Conservation (phyloP, 2,329 filamentous ascomycete genomes). For the Trichothecium roseum region DNA sequence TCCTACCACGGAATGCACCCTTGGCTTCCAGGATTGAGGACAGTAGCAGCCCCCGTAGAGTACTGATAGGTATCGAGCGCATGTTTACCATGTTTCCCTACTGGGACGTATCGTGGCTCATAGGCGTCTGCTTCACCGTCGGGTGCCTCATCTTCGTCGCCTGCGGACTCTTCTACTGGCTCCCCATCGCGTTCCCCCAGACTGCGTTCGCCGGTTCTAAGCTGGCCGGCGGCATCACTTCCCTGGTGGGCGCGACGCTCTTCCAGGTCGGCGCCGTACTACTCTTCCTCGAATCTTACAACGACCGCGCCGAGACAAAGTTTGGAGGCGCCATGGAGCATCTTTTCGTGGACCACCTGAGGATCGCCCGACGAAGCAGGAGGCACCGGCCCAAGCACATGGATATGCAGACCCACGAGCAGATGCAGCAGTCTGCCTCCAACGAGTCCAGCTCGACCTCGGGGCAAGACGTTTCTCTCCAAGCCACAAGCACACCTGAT, state of each 20-base stretch:
- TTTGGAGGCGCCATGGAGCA: constrained; percentile 49
- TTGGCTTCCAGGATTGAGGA: background rate
- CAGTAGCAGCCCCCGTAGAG: background rate
- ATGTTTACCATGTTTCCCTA: constrained; percentile 11
- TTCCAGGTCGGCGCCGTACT: constrained; percentile 48
- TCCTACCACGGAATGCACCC: background rate
- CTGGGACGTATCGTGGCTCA: constrained; percentile 12
- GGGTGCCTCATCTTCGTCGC: constrained; percentile 11
- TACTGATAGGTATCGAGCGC: constrained; percentile 8
- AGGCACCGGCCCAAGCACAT: constrained; percentile 1
- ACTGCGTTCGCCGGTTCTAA: constrained; percentile 33
- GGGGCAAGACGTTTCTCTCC: no score
- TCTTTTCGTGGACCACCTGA: no score
- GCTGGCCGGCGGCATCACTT: constrained; percentile 39
- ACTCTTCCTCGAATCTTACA: constrained; percentile 49
- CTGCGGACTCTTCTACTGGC: constrained; percentile 42
- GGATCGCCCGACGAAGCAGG: background rate
- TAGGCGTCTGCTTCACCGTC: constrained; percentile 10
- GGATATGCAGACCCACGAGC: constrained; percentile 2
- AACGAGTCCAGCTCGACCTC: background rate
- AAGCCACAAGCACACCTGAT: background rate
- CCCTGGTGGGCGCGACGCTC: constrained; percentile 49
- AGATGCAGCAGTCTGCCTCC: background rate
- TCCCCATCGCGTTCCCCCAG: constrained; percentile 40
- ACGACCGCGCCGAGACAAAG: constrained; percentile 44